Conservation (phyloP, 257 asterid species). For the Primulina eburnea region DNA sequence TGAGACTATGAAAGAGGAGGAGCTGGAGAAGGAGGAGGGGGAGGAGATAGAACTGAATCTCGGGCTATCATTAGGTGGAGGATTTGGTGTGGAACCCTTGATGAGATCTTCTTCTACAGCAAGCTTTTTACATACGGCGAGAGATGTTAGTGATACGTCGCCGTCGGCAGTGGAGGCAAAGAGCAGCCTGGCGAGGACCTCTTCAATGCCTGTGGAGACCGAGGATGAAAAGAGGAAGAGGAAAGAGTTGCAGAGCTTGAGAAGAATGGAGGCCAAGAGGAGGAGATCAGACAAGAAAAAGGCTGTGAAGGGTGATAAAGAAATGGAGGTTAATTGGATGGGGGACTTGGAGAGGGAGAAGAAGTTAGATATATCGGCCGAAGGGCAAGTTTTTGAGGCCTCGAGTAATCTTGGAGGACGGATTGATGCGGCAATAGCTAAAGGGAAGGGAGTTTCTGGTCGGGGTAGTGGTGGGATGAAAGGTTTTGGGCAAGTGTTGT, state of each 20-base stretch:
- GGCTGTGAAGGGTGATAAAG: constrained; percentile 42
- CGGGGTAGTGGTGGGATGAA: constrained; percentile 31
- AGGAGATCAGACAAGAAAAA: constrained; percentile 85
- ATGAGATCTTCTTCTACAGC: constrained; percentile 75
- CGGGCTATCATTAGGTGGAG: constrained; percentile 86
- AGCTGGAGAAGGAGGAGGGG: constrained; percentile 8
- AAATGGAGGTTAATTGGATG: constrained; percentile 26
- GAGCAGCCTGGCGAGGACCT: constrained; percentile 50
- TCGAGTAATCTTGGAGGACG: constrained; percentile 27
- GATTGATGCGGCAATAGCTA: constrained; percentile 36
- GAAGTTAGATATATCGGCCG: neutral
- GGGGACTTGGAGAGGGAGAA: constrained; percentile 45
- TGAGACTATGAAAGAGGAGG: constrained; percentile 20
- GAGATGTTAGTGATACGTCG: constrained; percentile 48
- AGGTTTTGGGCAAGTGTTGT: constrained; percentile 34
- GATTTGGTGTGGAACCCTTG: constrained; percentile 78
- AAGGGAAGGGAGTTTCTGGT: constrained; percentile 45
- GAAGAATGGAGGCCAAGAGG: constrained; percentile 91
- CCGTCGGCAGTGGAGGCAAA: constrained; percentile 32
- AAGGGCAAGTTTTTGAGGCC: constrained; percentile 23
- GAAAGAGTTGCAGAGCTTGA: constrained; percentile 77
- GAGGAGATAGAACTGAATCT: constrained; percentile 72
- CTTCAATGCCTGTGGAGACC: constrained; percentile 83
- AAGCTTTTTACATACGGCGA: constrained; percentile 55
- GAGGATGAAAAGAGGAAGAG: constrained; percentile 95